A percentile compares a stretch with the other conserved stretches of the same genome.
Conservation (phyloP, 352 stramenopile species). For the Phytophthora multivora region DNA sequence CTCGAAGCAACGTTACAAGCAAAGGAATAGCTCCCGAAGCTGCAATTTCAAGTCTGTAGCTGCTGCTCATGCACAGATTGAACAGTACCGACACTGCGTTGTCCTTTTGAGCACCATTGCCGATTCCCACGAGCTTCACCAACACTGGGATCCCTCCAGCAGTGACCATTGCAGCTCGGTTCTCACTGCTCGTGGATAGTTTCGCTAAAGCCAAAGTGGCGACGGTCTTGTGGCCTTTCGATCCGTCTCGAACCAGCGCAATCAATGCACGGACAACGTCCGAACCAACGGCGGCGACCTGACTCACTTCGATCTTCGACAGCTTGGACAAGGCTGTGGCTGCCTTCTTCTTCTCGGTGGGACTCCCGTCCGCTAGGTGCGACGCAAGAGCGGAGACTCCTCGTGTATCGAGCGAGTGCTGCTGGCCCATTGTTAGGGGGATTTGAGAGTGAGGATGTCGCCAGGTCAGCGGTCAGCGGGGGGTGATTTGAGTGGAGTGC, state of each 20-base stretch:
- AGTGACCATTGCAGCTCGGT: background rate
- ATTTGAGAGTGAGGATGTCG: too few relatives aligned
- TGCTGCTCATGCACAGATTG: slow-evolving; percentile 9
- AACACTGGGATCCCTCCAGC: slow-evolving; percentile 9
- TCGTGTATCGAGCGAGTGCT: background rate
- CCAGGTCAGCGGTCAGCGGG: too few relatives aligned
- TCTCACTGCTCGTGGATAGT: slow-evolving; percentile 3
- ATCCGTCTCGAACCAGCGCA: background rate
- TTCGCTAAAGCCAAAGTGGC: slow-evolving; percentile 13
- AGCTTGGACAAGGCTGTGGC: background rate
- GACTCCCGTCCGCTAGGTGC: background rate
- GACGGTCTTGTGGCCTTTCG: slow-evolving; percentile 9
- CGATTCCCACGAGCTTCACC: background rate
- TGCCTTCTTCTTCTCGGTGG: slow-evolving; percentile 3
- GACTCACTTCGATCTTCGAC: background rate
- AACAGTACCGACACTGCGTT: slow-evolving; percentile 6
- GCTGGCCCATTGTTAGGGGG: slow-evolving; percentile 3
- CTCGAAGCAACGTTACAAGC: slow-evolving; percentile 12
- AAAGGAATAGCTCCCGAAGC: background rate
- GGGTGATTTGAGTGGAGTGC: too few relatives aligned
- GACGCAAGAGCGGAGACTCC: background rate
- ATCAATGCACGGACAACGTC: slow-evolving; percentile 10
- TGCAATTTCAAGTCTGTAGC: slow-evolving; percentile 3
- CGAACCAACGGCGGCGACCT: background rate
- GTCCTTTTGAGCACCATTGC: slow-evolving; percentile 10